These are phyloP conservation scores for Trapa incisa DNA, from an alignment of 345 rosid genomes.

Conservation along the genomic window DNA sequence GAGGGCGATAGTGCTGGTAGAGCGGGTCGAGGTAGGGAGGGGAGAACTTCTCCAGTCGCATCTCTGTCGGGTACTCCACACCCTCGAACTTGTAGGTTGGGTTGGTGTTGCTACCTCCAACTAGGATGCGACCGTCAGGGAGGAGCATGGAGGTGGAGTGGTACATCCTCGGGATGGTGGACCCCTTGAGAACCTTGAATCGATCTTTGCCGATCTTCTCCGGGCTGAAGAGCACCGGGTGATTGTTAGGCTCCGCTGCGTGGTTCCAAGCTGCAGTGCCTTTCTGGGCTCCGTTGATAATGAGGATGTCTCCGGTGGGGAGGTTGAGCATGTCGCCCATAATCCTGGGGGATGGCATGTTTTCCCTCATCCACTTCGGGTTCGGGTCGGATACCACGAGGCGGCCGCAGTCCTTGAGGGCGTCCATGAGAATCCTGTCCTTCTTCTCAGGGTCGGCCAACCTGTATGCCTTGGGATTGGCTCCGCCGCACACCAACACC, in stretches of 20 bases:
- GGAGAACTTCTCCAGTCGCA: slow-evolving; percentile 33
- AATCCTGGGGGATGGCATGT: slow-evolving; percentile 57
- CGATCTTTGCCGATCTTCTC: slow-evolving; percentile 8
- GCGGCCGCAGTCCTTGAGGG: slow-evolving; percentile 49
- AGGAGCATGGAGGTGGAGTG: slow-evolving; percentile 29
- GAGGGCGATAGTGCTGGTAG: slow-evolving; percentile 7
- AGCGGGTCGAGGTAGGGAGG: slow-evolving; percentile 27
- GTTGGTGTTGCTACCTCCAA: slow-evolving; percentile 39
- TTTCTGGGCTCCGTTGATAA: too few relatives aligned
- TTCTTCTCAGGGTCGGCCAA: slow-evolving; percentile 12
- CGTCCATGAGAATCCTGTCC: slow-evolving; percentile 16
- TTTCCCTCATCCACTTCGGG: slow-evolving; percentile 44
- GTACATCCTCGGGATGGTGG: slow-evolving; percentile 26
- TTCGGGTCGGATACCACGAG: slow-evolving; percentile 30
- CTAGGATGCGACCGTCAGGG: slow-evolving; percentile 28
- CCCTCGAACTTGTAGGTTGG: slow-evolving; percentile 19
- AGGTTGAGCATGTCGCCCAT: slow-evolving; percentile 51
- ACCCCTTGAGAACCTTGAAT: slow-evolving; percentile 14
- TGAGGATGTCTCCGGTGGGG: too few relatives aligned
- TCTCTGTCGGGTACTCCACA: slow-evolving; percentile 21
- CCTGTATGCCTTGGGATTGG: slow-evolving; percentile 21
- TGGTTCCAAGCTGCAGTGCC: slow-evolving; percentile 44
- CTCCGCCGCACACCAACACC: slow-evolving; percentile 37
- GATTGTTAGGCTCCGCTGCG: slow-evolving; percentile 51
- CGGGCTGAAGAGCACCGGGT: slow-evolving; percentile 38